Base-by-base conservation (phyloP, 495 filamentous ascomycete species). In the Aspergillus sclerotioniger region DNA sequence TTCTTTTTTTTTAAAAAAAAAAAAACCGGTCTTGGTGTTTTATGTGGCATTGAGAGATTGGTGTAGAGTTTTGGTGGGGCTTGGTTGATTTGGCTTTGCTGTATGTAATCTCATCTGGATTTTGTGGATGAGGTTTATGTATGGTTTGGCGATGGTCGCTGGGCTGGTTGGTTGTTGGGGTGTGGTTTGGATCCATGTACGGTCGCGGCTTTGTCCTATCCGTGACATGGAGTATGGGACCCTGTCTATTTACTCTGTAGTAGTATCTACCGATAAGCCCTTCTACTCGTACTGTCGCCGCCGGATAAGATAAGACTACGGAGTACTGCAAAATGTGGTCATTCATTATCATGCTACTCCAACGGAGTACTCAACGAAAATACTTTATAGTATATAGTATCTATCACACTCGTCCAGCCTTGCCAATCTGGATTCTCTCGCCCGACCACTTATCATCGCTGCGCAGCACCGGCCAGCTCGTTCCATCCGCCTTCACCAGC, bases 401-500 rank as follows among this genome's bases (percentile, higher is more conserved):
- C 31, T 53, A 47, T 78, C 75, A 88, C 33, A 78, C 88, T 52
- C 83, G 80, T 50, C 87, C 90, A 50, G 92, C 90, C 59, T 83
- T 79, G 20, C 92, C 92, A 63, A 91, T 78, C 71, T 97, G 91
- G 50, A 92, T 82, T 51, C 92, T 90, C 73, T 91, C 84, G 13
- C 90, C 91, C 21, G 85, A 87, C 62, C 82, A 80, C 62, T 79
- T 82, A 60, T 95, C 91, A 67, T 93, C 90, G 62, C 87, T 91
- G 60, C 91, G 84, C 69, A 97, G 71, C n/a, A 92, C 89, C 32
- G 91, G 89, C 92, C 92, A 97, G 68, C 89, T 88, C 48, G 76
- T 81, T 47, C 87, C 89, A 76, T 96, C 87, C 3, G 83, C 84
- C 81, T 97, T 97, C 60, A 77, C 80, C 53, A 98, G 80, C 29